Base-by-base conservation (phyloP, 352 stramenopile species). In the Globisporangium uncinulatum region DNA sequence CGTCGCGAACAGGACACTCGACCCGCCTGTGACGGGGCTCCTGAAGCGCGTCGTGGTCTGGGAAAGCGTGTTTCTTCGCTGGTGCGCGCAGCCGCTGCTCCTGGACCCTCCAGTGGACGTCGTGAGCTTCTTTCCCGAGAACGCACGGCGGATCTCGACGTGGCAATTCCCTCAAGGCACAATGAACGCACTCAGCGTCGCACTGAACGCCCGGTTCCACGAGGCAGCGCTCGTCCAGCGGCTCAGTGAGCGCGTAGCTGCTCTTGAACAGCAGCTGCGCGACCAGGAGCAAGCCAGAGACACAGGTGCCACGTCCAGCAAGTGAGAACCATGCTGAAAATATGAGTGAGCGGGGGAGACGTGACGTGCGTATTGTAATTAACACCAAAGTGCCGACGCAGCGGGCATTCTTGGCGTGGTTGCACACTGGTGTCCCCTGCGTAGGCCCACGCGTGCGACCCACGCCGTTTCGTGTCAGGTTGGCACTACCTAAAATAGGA, bases 21-120 rank as follows among this genome's bases (percentile, higher is more conserved):
- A 83, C 44, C 81, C 79, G 15, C 74, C 81, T 0, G 54, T 85
- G 7, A 58, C 77, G 1, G 83, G 78, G 0, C 67, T 94, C 0
- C 56, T 94, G 43, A 87, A 87, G 59, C 66, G 76, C 7, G 67
- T 94, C 19, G 51, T 45, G 39, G 56, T 94, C 10, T 94, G 83
- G 83, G 70, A 86, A 20, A 71, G 72, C 32, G 78, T 92, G 61
- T 88, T 83, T 54, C 73, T 92, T 56, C 73, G 81, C 11, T 94
- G 83, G 83, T 83, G 77, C 17, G 79, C 71, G 0, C 83, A 94
- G 57, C 60, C 67, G 9, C 63, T 87, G 48, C 57, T 89, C 0
- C 73, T 80, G 29, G 77, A 86, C 32, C 67, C 69, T 6, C 49
- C 66, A 11, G 39, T 59, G 43, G 31, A 21, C 20, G 57, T 58